A percentile compares a stretch with the other conserved stretches of the same genome.
These are phyloP conservation scores for Leccinum subtestaceum DNA, from an alignment of 768 basidiomycete genomes.

Conservation along the genomic window DNA sequence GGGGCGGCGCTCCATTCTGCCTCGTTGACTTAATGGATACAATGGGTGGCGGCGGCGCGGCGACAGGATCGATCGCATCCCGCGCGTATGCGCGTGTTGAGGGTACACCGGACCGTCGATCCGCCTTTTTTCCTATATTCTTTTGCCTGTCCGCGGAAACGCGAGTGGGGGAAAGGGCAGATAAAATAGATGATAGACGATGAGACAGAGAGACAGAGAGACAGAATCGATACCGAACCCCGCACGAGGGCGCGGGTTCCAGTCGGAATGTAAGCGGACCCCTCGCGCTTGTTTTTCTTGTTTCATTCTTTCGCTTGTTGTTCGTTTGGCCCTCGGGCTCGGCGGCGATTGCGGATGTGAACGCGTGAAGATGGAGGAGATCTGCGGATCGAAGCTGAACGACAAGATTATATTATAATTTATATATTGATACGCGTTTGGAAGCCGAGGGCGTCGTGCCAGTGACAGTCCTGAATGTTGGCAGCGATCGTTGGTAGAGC, in stretches of 20 bases:
- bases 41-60: not conserved
- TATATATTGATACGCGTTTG: too few species aligned
- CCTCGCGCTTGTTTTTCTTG: not conserved
- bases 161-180: not conserved
- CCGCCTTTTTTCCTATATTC: not conserved
- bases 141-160: not conserved
- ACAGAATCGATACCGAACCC: not conserved
- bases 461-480: too few species aligned
- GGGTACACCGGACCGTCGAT: not conserved
- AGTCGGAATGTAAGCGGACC: not conserved
- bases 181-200: not conserved
- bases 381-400: not conserved
- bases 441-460: too few species aligned
- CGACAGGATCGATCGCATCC: not conserved
- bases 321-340: not conserved
- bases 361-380: not conserved
- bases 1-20: not conserved
- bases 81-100: not conserved
- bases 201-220: not conserved
- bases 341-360: not conserved
- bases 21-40: not conserved
- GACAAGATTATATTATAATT: not conserved
- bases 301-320: not conserved
- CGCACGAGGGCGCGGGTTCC: not conserved
- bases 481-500: too few species aligned